Conservation (phyloP, 176 grass and related monocot species). For the Saccharum officinarum region DNA sequence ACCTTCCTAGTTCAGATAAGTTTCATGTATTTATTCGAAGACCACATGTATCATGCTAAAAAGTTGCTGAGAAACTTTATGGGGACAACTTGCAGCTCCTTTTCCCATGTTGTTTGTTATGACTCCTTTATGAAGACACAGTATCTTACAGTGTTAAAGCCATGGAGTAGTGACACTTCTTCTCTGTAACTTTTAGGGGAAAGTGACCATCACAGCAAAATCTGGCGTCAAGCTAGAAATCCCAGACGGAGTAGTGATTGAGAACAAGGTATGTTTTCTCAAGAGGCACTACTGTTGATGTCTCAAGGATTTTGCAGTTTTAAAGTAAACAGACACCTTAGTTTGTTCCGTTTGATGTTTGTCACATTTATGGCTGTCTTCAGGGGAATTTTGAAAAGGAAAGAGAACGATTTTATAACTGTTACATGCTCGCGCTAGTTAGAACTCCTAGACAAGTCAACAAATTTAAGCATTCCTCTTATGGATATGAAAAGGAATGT, state of each 20-base stretch:
- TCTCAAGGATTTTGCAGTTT: neutral
- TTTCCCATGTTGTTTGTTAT: neutral
- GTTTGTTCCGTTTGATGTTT: neutral
- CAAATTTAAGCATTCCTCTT: neutral
- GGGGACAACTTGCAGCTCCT: neutral
- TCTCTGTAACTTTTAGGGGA: conserved; percentile 44
- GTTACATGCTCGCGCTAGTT: neutral
- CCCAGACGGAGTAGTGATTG: conserved; percentile 63
- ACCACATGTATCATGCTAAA: neutral
- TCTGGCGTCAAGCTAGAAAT: conserved; percentile 72
- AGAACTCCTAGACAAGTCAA: neutral
- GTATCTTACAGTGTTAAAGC: neutral
- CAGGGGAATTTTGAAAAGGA: conserved; percentile 13
- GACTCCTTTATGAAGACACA: neutral
- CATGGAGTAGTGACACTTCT: neutral
- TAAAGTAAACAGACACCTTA: conserved; percentile 6
- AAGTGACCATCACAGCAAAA: conserved; percentile 74
- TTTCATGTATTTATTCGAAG: neutral
- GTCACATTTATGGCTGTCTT: neutral
- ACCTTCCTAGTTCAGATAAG: neutral
- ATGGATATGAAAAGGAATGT: neutral
- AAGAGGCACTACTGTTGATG: neutral
- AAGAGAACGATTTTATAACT: neutral
- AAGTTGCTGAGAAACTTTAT: neutral
- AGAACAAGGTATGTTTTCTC: conserved; percentile 64